A percentile compares a stretch with the other conserved stretches of the same genome.
phyloP scores from a whole-genome alignment of 257 asterid genomes.

The Cynanchum wilfordii region DNA sequence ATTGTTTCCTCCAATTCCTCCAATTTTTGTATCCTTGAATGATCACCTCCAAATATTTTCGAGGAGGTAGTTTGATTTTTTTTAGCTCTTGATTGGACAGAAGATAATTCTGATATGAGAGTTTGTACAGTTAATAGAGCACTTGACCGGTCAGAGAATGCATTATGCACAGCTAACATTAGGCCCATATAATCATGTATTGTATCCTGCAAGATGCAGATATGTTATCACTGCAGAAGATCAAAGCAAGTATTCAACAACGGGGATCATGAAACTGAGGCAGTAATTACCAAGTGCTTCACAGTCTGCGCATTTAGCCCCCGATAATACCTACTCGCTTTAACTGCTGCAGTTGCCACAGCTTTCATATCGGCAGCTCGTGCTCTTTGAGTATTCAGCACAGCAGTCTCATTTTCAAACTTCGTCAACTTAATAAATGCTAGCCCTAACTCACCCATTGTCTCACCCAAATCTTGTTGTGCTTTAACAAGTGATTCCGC shows the following conservation, averaged over 20 bases:
- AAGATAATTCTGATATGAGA: slow-evolving; percentile 76
- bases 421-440: slow-evolving; percentile 79
- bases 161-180: slow-evolving; percentile 73
- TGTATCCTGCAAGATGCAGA: slow-evolving; percentile 49
- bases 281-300: slow-evolving; percentile 69
- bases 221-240: background rate
- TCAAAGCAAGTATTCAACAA: slow-evolving; percentile 6
- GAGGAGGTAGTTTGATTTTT: slow-evolving; percentile 76
- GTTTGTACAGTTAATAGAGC: slow-evolving; percentile 94
- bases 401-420: slow-evolving; percentile 76
- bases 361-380: slow-evolving; percentile 79
- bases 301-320: slow-evolving; percentile 67
- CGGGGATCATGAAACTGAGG: background rate
- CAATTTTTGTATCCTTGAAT: slow-evolving; percentile 56
- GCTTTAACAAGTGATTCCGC: slow-evolving; percentile 87
- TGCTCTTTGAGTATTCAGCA: slow-evolving; percentile 52
- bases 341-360: slow-evolving; percentile 84
- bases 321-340: slow-evolving; percentile 78
- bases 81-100: slow-evolving; percentile 75
- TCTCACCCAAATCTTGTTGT: slow-evolving; percentile 84
- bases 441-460: slow-evolving; percentile 86
- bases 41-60: slow-evolving; percentile 78
- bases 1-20: slow-evolving; percentile 77
- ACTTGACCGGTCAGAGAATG: slow-evolving; percentile 90
- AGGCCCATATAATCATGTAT: slow-evolving; percentile 85